These are phyloP conservation scores for Rhynchosporium secalis DNA, from an alignment of 2,329 filamentous ascomycete species.

Conservation along the genomic window DNA sequence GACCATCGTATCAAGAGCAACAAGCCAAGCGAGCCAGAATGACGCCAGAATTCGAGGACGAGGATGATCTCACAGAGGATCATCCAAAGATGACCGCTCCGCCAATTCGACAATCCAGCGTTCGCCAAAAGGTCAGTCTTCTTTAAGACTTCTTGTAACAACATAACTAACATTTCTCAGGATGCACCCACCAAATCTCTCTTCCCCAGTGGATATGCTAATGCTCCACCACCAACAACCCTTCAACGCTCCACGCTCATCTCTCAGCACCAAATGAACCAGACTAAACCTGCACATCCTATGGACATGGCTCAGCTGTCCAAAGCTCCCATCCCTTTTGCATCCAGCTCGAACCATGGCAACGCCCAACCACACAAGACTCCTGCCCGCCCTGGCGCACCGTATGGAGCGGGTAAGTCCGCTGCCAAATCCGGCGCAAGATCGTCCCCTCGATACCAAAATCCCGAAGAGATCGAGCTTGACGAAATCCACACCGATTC, in stretches of 20 bases:
- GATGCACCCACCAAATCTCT: constrained; percentile 60
- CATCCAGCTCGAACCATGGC: constrained; percentile 62
- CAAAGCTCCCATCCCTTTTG: constrained; percentile 87
- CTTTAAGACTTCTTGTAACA: background rate
- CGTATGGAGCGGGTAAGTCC: constrained; percentile 50
- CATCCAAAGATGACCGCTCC: constrained; percentile 73
- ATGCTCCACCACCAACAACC: constrained; percentile 49
- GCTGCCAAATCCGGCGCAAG: constrained; percentile 56
- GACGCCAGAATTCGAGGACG: constrained; percentile 65
- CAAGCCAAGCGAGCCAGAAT: constrained; percentile 74
- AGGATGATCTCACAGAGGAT: constrained; percentile 62
- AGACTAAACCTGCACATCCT: constrained; percentile 64
- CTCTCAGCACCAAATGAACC: constrained; percentile 63
- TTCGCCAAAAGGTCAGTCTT: constrained; percentile 47
- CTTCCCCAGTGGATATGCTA: constrained; percentile 62
- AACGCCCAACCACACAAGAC: constrained; percentile 61
- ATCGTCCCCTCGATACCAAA: constrained; percentile 82
- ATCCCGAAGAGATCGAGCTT: constrained; percentile 86
- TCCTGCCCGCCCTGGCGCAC: constrained; percentile 56
- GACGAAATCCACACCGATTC: constrained; percentile 96
- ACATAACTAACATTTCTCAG: constrained; percentile 47
- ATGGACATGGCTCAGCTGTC: constrained; percentile 86
- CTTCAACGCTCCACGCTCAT: constrained; percentile 60
- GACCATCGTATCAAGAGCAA: constrained; percentile 64
- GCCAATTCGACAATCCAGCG: constrained; percentile 78